phyloP scores from a whole-genome alignment of 2,329 filamentous ascomycete genomes.

The Lasiodiplodia gonubiensis region DNA sequence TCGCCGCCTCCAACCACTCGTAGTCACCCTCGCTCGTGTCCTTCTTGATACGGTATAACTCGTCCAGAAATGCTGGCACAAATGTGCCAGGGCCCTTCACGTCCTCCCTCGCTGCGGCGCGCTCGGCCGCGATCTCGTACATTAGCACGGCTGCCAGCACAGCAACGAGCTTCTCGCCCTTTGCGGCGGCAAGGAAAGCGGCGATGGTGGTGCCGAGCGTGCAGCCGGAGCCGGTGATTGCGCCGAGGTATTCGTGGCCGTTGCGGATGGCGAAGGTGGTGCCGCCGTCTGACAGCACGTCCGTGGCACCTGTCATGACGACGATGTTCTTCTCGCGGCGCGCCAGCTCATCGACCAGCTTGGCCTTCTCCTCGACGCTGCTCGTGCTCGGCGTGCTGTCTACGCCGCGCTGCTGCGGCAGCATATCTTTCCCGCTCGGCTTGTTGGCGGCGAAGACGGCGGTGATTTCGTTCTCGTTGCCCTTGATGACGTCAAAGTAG shows the following conservation, averaged over 20 bases:
- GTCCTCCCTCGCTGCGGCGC: slow-evolving; percentile 61
- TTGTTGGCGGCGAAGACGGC: slow-evolving; percentile 58
- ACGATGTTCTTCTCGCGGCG: slow-evolving; percentile 71
- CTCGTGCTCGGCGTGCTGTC: slow-evolving; percentile 69
- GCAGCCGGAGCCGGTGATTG: slow-evolving; percentile 79
- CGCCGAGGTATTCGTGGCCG: slow-evolving; percentile 73
- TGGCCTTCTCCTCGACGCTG: slow-evolving; percentile 61
- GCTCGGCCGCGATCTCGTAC: slow-evolving; percentile 79
- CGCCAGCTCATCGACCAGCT: slow-evolving; percentile 71
- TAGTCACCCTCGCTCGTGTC: neutral
- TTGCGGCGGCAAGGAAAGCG: slow-evolving; percentile 70
- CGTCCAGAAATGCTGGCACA: slow-evolving; percentile 83
- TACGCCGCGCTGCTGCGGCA: slow-evolving; percentile 75
- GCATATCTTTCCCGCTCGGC: neutral
- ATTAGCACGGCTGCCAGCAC: slow-evolving; percentile 74
- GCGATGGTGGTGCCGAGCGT: slow-evolving; percentile 82
- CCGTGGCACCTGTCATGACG: slow-evolving; percentile 79
- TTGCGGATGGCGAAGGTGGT: slow-evolving; percentile 73
- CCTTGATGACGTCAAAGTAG: slow-evolving; percentile 88
- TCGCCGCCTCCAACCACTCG: slow-evolving; percentile 13
- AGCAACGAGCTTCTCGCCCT: slow-evolving; percentile 71
- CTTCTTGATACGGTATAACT: slow-evolving; percentile 48
- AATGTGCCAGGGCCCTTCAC: slow-evolving; percentile 86
- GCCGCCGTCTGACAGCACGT: slow-evolving; percentile 77
- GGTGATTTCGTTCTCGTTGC: slow-evolving; percentile 87